Evolutionary conservation across 2,329 filamentous ascomycete genomes (phyloP), one percentile per base, ranked within the genome.

Genomic region (Epichloe uncinata): DNA sequence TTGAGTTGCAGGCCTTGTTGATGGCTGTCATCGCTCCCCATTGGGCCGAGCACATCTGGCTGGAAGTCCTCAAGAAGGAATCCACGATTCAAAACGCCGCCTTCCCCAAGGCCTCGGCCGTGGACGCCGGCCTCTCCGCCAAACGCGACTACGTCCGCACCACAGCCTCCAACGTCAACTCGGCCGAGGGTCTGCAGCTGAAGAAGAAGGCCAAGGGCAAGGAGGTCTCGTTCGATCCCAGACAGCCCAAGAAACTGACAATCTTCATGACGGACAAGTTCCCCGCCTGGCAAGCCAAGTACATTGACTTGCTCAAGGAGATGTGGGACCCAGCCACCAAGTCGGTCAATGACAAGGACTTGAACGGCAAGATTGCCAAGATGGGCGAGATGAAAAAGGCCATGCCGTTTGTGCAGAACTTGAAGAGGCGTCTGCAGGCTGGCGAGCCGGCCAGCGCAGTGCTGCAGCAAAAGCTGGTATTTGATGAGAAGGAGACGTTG

Each of bases 201-300:
- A 95, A 95, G 78, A 89, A 87, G 74, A 84, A 94, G 67, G 83
- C 85, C 57, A 97, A 97, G 75, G 93, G 91, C 69, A 96, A 96
- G 73, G 77, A 82, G 56, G 78, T 80, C 7, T 73, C 77, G 16
- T 97, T 94, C 63, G 90, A 98, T 68, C 88, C 90, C 38, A 89
- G 87, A 70, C 85, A 90, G 70, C 82, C 87, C 54, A 97, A 96
- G 78, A 87, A 86, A 71, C 79, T 97, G 56, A 89, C 84, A 49
- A 85, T 98, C 62, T 96, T 82, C 71, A 79, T 82, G 47, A 87
- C 88, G 6, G 78, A 81, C 58, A 79, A 79, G 53, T 96, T 85
- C 73, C 93, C 93, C 0, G 75, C 75, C 13, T 97, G 93, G 93
- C 93, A 98, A 68, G 82, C 87, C 60, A 87, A 88, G 69, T 93